Evolutionary conservation across 345 rosid species (phyloP), one percentile per base, ranked within the genome.

Genomic region (Sisymbrium altissimum): DNA sequence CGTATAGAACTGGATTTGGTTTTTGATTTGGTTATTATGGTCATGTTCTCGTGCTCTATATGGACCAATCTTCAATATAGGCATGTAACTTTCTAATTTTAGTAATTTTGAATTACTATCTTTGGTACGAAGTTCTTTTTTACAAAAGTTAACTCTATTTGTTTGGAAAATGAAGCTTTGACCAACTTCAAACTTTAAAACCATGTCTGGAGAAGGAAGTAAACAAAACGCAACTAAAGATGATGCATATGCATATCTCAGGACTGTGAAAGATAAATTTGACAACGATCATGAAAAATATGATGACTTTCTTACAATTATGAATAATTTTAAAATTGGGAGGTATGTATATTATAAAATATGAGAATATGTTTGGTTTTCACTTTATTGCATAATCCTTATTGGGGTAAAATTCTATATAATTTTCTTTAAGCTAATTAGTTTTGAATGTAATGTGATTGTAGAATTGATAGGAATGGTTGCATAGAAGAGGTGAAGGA

Each of bases 161-260:
- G 1, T 61, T 44, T 64, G 40, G 3, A 64, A 64, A 49, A 33
- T 19, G 27, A 48, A 66, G 70, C 4, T 64, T 30, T 3, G 10
- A 50, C 11, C 14, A 66, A 65, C 11, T 55, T 68, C 1, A 58
- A 23, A 21, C 10, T n/a, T 57, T 58, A 1, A 48, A 70, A 59
- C 21, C 49, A 71, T 71, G 60, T 29, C 13, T 7, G 75, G 50
- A 60, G 68, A 46, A 25, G 19, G 29, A 48, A 60, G 50, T 25
- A 58, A 60, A 61, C 19, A 12, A 13, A 59, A 9, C 1, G 9
- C 57, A 36, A 71, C 59, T 4, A 18, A 2, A 49, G 29, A 25
- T 25, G 75, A 71, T 7, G 68, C 68, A 2, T 17, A n/a, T 25
- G 50, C n/a, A 38, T 61, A 49, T 29, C 14, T 71, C 11, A 7